Percentiles rank a stretch among this genome's conserved stretches.
Conservation (phyloP, 1,284 basidiomycete genomes). For the Coniferiporia weirii region DNA sequence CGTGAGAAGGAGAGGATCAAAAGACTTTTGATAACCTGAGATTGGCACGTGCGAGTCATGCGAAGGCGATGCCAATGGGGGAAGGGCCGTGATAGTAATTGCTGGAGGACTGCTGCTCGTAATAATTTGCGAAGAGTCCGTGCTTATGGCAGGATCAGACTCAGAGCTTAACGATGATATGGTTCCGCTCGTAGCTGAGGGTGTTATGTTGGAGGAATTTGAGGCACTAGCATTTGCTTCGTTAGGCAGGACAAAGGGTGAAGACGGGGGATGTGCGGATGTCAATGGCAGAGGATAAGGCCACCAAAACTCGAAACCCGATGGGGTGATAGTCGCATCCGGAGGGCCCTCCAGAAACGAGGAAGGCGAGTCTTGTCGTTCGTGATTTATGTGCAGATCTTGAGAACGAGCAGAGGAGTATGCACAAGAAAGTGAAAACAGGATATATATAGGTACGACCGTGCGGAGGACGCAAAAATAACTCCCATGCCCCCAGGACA, state of each 20-base stretch:
- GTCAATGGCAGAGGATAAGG: constrained; percentile 26
- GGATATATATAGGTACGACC: background rate
- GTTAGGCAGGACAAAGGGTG: background rate
- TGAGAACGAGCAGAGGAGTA: background rate
- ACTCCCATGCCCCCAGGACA: background rate
- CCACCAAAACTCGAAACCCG: constrained; percentile 28
- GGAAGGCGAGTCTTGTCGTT: constrained; percentile 3
- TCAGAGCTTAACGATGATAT: background rate
- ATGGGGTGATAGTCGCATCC: constrained; percentile 5
- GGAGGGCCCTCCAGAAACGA: constrained; percentile 1
- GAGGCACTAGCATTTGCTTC: background rate
- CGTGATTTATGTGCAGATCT: background rate
- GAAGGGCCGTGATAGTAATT: constrained; percentile 34
- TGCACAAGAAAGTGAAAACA: background rate
- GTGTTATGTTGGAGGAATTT: background rate
- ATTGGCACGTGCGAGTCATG: constrained; percentile 22
- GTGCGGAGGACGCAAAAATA: background rate
- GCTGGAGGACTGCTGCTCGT: constrained; percentile 7
- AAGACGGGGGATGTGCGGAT: background rate
- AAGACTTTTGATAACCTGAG: constrained; percentile 17
- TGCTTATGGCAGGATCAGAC: background rate
- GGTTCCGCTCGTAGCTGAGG: background rate
- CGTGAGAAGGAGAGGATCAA: constrained; percentile 35
- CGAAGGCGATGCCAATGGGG: constrained; percentile 29
- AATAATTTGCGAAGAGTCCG: background rate